Evolutionary conservation across 2,329 filamentous ascomycete species (phyloP).

Genomic region (Colletotrichum abscissum): DNA sequence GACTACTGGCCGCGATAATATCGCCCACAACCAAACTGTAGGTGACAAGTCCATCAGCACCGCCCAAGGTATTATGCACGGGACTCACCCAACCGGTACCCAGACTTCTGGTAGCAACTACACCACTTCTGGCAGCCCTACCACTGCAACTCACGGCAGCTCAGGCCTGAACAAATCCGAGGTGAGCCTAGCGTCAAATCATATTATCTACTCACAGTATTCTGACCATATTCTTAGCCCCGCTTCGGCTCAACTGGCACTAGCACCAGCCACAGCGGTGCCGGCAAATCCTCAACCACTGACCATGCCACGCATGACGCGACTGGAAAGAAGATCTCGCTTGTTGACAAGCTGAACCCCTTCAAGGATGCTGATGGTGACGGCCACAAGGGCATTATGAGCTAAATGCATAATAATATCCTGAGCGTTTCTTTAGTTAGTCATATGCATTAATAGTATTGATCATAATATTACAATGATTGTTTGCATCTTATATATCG

Average conservation of each 20-base stretch:
- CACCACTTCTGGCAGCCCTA: not conserved
- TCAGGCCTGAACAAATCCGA: not conserved
- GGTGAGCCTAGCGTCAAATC: not conserved
- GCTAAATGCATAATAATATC: not conserved
- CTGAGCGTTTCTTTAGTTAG: not conserved
- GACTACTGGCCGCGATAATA: not conserved
- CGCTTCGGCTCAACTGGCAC: not conserved
- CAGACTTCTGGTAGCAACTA: constrained; percentile 1
- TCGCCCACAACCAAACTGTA: constrained; percentile 3
- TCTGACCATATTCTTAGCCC: not conserved
- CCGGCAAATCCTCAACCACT: not conserved
- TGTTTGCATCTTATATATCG: too few relatives aligned
- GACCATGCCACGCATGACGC: not conserved
- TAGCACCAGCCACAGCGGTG: not conserved
- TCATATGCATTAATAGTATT: not conserved
- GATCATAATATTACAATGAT: not conserved
- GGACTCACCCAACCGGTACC: constrained; percentile 10
- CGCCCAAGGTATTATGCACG: constrained; percentile 14
- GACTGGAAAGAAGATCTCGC: constrained; percentile 30
- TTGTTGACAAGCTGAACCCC: constrained; percentile 40
- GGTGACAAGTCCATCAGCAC: constrained; percentile 15
- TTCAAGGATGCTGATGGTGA: constrained; percentile 40
- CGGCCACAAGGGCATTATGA: constrained; percentile 40
- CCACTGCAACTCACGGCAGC: not conserved
- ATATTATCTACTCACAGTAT: too few relatives aligned